A percentile compares a stretch with the other conserved stretches of the same genome.
phyloP scores from a whole-genome alignment of 2,329 filamentous ascomycete species.

The Monilinia aucupariae region DNA sequence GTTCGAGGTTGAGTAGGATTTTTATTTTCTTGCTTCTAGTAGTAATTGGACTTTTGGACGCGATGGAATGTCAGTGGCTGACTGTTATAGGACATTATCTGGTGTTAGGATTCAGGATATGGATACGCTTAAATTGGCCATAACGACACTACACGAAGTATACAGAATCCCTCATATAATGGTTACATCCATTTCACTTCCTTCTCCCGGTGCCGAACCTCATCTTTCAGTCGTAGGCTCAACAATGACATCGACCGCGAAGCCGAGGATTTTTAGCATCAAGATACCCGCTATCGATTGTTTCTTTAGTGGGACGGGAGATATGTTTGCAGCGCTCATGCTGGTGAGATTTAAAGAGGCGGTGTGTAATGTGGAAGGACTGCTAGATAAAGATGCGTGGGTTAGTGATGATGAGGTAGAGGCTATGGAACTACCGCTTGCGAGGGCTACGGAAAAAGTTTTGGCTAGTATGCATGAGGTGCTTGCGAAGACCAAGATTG shows the following conservation, averaged over 20 bases:
- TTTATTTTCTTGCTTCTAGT: not conserved
- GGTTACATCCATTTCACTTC: constrained; percentile 78
- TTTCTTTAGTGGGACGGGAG: constrained; percentile 93
- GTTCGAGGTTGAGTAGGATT: constrained; percentile 84
- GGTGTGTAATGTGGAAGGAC: constrained; percentile 44
- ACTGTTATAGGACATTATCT: constrained; percentile 62
- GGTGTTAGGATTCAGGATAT: constrained; percentile 78
- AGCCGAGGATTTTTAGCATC: constrained; percentile 80
- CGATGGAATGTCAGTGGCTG: not conserved
- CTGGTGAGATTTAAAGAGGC: constrained; percentile 84
- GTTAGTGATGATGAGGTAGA: constrained; percentile 66
- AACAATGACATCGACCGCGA: constrained; percentile 57
- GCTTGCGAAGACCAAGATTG: constrained; percentile 59
- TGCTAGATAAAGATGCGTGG: constrained; percentile 62
- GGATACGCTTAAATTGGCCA: constrained; percentile 63
- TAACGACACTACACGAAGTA: constrained; percentile 68
- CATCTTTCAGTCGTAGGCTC: constrained; percentile 73
- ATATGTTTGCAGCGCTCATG: constrained; percentile 95
- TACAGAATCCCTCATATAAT: constrained; percentile 82
- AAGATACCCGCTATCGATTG: constrained; percentile 82
- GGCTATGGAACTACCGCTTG: constrained; percentile 70
- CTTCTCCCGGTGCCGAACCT: constrained; percentile 45
- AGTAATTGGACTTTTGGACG: not conserved
- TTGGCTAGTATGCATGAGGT: constrained; percentile 89
- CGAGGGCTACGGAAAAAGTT: constrained; percentile 77